Evolutionary conservation across 805 yeast species (phyloP).

Genomic region (Cyberlindnera sargentensis): DNA sequence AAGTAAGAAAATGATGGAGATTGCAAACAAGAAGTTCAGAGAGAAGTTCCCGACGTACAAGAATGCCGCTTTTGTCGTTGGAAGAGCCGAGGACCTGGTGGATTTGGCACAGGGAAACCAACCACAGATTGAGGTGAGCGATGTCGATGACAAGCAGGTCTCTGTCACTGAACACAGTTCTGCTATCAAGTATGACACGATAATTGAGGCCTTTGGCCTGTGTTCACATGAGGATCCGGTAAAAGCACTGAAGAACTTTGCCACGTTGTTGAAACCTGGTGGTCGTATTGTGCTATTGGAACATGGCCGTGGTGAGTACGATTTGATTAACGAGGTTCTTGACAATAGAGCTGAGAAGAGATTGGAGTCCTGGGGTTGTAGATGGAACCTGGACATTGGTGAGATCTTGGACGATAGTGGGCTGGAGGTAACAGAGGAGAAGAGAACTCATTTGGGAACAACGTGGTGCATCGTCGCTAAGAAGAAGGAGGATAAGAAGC

Average conservation of each 20-base stretch:
- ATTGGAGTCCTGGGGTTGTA: conserved; percentile 89
- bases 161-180: conserved; percentile 20
- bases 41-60: conserved; percentile 56
- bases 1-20: conserved; percentile 77
- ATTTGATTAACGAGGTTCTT: conserved; percentile 67
- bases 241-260: conserved; percentile 68
- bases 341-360: conserved; percentile 81
- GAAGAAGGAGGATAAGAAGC: conserved; percentile 57
- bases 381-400: conserved; percentile 95
- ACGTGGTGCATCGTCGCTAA: conserved; percentile 82
- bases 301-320: conserved; percentile 85
- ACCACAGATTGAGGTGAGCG: conserved; percentile 15
- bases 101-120: conserved; percentile 39
- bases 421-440: conserved; percentile 71
- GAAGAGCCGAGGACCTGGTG: conserved; percentile 77
- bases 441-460: conserved; percentile 83
- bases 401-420: conserved; percentile 81
- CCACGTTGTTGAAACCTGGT: conserved; percentile 68
- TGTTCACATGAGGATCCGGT: conserved; percentile 96
- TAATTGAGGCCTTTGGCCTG: conserved; percentile 88
- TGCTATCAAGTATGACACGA: conserved; percentile 73
- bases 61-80: conserved; percentile 82
- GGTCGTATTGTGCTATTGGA: conserved; percentile 85
- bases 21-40: conserved; percentile 67
- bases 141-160: conserved; percentile 20